phyloP scores from a whole-genome alignment of 768 basidiomycete genomes.

The Mycena rebaudengoi region DNA sequence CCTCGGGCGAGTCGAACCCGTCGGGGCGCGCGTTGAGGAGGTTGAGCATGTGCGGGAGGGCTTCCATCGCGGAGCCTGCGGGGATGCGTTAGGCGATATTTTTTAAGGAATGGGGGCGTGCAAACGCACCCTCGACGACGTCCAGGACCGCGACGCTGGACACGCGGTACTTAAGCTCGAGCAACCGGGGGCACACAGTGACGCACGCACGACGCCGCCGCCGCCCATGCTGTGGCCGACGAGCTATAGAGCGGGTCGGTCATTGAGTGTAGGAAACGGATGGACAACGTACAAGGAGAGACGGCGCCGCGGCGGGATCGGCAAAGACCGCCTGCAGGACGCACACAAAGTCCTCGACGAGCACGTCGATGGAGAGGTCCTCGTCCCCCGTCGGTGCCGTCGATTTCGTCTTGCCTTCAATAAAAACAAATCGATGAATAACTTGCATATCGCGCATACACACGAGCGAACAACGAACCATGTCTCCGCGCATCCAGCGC shows the following conservation, averaged over 20 bases:
- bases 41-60: slow-evolving; percentile 90
- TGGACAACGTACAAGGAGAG: slow-evolving; percentile 67
- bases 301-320: slow-evolving; percentile 67
- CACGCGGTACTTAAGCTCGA: slow-evolving; percentile 73
- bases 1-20: slow-evolving; percentile 83
- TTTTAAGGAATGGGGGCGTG: background rate
- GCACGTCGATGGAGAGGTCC: slow-evolving; percentile 76
- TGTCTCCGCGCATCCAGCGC: slow-evolving; percentile 88
- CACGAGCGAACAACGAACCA: slow-evolving; percentile 57
- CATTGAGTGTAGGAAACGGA: background rate
- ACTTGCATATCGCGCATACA: background rate
- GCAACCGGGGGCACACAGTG: slow-evolving; percentile 73
- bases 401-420: slow-evolving; percentile 70
- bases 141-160: slow-evolving; percentile 85
- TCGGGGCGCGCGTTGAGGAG: slow-evolving; percentile 87
- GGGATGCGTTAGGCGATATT: background rate
- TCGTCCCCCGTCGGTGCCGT: slow-evolving; percentile 48
- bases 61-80: slow-evolving; percentile 90
- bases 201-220: slow-evolving; percentile 80
- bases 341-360: slow-evolving; percentile 78
- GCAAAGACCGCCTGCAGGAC: slow-evolving; percentile 78
- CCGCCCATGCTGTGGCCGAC: slow-evolving; percentile 98
- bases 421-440: background rate
- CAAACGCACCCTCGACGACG: slow-evolving; percentile 80
- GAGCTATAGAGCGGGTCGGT: slow-evolving; percentile 56